A percentile compares a stretch with the other conserved stretches of the same genome.
Conservation (phyloP, 192 early-diverging fungal genomes). For the Radiomyces spectabilis region DNA sequence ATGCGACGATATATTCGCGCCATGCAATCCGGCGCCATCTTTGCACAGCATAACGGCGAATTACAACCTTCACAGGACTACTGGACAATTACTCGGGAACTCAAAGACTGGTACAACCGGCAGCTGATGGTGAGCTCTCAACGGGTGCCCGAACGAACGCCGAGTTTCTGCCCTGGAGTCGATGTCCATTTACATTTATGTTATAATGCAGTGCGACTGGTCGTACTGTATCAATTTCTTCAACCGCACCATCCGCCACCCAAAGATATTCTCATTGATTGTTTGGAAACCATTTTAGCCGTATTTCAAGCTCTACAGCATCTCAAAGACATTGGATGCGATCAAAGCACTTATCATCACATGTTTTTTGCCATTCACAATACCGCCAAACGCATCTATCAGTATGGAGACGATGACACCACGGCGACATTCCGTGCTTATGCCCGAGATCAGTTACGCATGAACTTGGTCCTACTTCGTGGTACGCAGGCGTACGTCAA, state of each 20-base stretch:
- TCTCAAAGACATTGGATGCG: slow-evolving; percentile 11
- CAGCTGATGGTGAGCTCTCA: not conserved
- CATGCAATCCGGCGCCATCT: not conserved
- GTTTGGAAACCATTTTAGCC: slow-evolving; percentile 15
- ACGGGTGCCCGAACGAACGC: not conserved
- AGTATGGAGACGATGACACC: slow-evolving; percentile 1
- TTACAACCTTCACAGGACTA: slow-evolving; percentile 3
- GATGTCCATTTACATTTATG: slow-evolving; percentile 20
- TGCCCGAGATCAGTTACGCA: slow-evolving; percentile 15
- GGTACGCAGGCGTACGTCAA: slow-evolving; percentile 13
- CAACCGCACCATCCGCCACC: not conserved
- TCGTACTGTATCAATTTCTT: slow-evolving; percentile 26
- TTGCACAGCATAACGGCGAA: not conserved
- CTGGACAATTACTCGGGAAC: not conserved
- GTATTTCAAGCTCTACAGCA: slow-evolving; percentile 10
- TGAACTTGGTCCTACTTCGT: slow-evolving; percentile 13
- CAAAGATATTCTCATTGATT: slow-evolving; percentile 8
- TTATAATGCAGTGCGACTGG: slow-evolving; percentile 22
- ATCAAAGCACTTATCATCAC: slow-evolving; percentile 27
- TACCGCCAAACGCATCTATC: slow-evolving; percentile 12
- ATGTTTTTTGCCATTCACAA: slow-evolving; percentile 32
- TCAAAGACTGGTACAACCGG: slow-evolving; percentile 4
- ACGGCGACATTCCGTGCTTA: not conserved
- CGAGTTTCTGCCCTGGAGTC: not conserved
- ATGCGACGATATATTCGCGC: slow-evolving; percentile 17